Evolutionary conservation across 345 rosid genomes (phyloP).

Genomic region (Lumnitzera racemosa): DNA sequence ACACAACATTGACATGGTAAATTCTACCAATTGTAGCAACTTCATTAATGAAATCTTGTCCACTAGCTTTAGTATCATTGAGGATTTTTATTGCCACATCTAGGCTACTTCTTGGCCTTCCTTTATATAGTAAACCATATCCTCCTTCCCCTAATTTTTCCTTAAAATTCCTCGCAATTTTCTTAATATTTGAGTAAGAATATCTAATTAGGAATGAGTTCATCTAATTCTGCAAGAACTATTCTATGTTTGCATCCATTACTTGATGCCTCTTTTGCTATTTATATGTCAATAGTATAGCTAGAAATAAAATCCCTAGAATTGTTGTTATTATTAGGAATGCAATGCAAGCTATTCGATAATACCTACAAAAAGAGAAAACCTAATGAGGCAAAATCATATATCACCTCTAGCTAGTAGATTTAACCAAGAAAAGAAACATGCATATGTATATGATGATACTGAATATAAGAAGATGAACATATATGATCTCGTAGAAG

Average conservation of each 20-base stretch:
- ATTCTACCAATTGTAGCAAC: constrained; percentile 7
- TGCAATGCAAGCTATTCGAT: too few species aligned
- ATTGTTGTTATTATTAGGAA: too few species aligned
- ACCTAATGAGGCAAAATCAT: too few species aligned
- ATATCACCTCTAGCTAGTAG: too few species aligned
- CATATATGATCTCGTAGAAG: too few species aligned
- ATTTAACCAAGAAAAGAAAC: too few species aligned
- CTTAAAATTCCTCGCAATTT: constrained; percentile 1
- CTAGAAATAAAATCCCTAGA: too few species aligned
- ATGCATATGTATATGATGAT: too few species aligned
- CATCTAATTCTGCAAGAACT: not conserved
- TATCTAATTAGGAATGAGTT: not conserved
- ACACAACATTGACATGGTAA: constrained; percentile 7
- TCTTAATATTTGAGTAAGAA: not conserved
- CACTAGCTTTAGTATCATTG: constrained; percentile 4
- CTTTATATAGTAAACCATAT: constrained; percentile 3
- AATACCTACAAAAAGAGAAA: too few species aligned
- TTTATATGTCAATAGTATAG: too few species aligned
- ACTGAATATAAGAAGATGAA: too few species aligned
- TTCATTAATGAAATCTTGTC: constrained; percentile 11
- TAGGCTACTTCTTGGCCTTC: not conserved
- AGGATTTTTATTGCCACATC: constrained; percentile 7
- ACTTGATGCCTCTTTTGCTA: constrained; percentile 6
- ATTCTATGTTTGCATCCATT: constrained; percentile 2
- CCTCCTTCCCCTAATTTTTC: constrained; percentile 10